Evolutionary conservation across 2,329 filamentous ascomycete species (phyloP), one percentile per base, ranked within the genome.

Genomic region (Pyrenochaeta sp.): DNA sequence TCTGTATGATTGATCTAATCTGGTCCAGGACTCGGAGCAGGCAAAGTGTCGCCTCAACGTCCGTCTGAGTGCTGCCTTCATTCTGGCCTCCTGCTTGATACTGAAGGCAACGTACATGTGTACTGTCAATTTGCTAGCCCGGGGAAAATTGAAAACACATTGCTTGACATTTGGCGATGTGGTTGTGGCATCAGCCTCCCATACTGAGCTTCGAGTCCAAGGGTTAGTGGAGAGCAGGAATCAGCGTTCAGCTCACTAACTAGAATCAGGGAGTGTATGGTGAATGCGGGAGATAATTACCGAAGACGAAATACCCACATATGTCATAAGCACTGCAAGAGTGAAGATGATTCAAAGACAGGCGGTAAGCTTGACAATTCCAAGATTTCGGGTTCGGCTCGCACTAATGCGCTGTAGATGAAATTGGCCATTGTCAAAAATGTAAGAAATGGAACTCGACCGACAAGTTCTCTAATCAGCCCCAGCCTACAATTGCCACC

Each of bases 321-420:
- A 7, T 69, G 65, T 35, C 66, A 68, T 40, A 65, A 65, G 35
- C 62, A 68, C 35, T 68, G 59, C 51, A 58, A 51, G n/a, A 50
- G 43, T 17, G 40, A 35, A 2, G 44, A 59, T 9, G 51, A 53
- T 7, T 60, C 59, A 0, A 55, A 50, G 20, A 63, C 57, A 0
- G 59, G 59, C 7, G 48, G 54, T 58, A 48, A 19, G 42, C n/a
- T n/a, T n/a, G n/a, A n/a, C n/a, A n/a, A n/a, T n/a, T n/a, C n/a
- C n/a, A n/a, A n/a, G n/a, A n/a, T n/a, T n/a, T n/a, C n/a, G n/a
- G n/a, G n/a, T 6, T 9, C 15, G 18, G 30, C 40, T 10, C 13
- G 18, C 13, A 27, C 49, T 24, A 18, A 39, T 19, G 6, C 27
- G 15, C 3, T 4, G 5, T 21, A 55, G 65, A 66, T 29, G 65